Evolutionary conservation across 2,329 filamentous ascomycete genomes (phyloP).

Genomic region (Pseudogymnoascus sp.): DNA sequence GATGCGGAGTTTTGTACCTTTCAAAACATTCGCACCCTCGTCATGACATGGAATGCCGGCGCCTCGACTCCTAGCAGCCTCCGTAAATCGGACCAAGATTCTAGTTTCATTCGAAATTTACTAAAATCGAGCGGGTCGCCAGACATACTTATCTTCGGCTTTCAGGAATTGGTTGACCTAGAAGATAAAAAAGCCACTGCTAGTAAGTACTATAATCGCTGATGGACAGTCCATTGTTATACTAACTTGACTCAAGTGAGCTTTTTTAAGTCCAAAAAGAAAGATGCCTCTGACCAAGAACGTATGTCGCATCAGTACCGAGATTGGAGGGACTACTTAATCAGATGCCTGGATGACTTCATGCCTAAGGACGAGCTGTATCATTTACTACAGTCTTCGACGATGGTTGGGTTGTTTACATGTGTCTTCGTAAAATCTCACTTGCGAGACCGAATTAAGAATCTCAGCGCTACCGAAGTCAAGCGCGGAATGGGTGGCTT

Average conservation of each 20-base stretch:
- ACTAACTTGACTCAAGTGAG: slow-evolving; percentile 47
- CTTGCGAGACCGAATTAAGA: slow-evolving; percentile 65
- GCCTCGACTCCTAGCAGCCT: slow-evolving; percentile 86
- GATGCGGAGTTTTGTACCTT: slow-evolving; percentile 82
- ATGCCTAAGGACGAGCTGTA: slow-evolving; percentile 73
- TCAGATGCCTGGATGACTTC: slow-evolving; percentile 71
- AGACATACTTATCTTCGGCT: slow-evolving; percentile 90
- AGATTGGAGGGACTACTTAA: slow-evolving; percentile 88
- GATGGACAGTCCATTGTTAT: neutral
- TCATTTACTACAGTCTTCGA: slow-evolving; percentile 77
- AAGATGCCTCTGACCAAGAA: slow-evolving; percentile 70
- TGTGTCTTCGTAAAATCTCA: slow-evolving; percentile 88
- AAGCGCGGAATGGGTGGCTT: slow-evolving; percentile 94
- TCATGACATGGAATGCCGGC: slow-evolving; percentile 95
- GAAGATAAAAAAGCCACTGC: slow-evolving; percentile 97
- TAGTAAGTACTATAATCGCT: slow-evolving; percentile 42
- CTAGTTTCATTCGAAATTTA: slow-evolving; percentile 71
- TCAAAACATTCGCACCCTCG: slow-evolving; percentile 66
- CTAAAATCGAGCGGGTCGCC: slow-evolving; percentile 69
- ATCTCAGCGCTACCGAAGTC: slow-evolving; percentile 72
- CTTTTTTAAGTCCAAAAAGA: slow-evolving; percentile 85
- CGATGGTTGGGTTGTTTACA: slow-evolving; percentile 88
- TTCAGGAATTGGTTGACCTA: slow-evolving; percentile 95
- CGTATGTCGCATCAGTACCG: slow-evolving; percentile 97
- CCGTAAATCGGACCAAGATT: slow-evolving; percentile 60